Evolutionary conservation across 306 rosid species (phyloP).

Genomic region (Pterocarpus santalinus): DNA sequence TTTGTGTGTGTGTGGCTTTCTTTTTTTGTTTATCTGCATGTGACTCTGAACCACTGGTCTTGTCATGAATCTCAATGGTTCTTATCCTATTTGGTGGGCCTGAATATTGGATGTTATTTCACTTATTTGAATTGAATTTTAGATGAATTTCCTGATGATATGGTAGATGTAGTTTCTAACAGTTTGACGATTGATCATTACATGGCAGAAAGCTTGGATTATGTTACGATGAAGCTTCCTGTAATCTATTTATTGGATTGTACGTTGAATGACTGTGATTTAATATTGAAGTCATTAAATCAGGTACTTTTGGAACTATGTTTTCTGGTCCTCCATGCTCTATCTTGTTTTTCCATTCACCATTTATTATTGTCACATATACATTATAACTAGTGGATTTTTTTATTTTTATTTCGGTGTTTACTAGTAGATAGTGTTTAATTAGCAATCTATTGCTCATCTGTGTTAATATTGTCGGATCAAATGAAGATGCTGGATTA

Average conservation of each 20-base stretch:
- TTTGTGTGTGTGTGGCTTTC: neutral
- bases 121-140: conserved; percentile 17
- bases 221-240: conserved; percentile 66
- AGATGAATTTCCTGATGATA: conserved; percentile 42
- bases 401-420: neutral
- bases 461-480: conserved; percentile 34
- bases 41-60: conserved; percentile 20
- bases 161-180: conserved; percentile 32
- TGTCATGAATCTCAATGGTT: conserved; percentile 13
- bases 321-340: conserved; percentile 22
- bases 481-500: conserved; percentile 17
- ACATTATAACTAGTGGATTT: neutral
- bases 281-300: conserved; percentile 68
- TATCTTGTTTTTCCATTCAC: conserved; percentile 24
- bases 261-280: conserved; percentile 83
- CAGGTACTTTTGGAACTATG: conserved; percentile 65
- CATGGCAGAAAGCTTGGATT: conserved; percentile 64
- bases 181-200: conserved; percentile 42
- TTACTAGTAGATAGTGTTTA: conserved; percentile 16
- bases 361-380: neutral
- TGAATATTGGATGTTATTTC: conserved; percentile 21
- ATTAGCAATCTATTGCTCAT: conserved; percentile 15
- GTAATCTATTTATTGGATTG: conserved; percentile 85
- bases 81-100: conserved; percentile 33
- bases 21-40: neutral